Conservation (phyloP, 441 rosid genomes). For the Aleurites moluccanus region DNA sequence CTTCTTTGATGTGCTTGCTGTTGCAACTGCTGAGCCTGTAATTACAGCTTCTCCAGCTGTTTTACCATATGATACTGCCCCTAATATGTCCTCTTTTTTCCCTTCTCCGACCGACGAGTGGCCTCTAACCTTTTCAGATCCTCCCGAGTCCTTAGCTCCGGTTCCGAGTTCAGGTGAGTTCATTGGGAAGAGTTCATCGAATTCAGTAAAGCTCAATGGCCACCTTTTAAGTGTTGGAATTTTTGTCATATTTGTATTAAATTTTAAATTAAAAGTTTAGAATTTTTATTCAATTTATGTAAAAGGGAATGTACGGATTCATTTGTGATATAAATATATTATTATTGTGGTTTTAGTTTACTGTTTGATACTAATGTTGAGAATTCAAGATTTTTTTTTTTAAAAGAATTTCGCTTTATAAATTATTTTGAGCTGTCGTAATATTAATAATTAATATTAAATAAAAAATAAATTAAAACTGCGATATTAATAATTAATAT, state of each 20-base stretch:
- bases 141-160: slow-evolving; percentile 49
- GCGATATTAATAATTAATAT: too few species aligned
- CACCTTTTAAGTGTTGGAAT: slow-evolving; percentile 20
- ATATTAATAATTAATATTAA: too few species aligned
- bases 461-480: too few species aligned
- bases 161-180: slow-evolving; percentile 52
- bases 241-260: too few species aligned
- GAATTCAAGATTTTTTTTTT: too few species aligned
- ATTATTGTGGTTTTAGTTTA: too few species aligned
- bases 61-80: slow-evolving; percentile 45
- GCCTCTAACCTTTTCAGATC: slow-evolving; percentile 33
- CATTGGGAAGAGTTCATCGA: slow-evolving; percentile 45
- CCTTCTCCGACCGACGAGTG: slow-evolving; percentile 46
- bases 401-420: too few species aligned
- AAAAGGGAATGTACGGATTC: background rate
- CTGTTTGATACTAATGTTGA: background rate
- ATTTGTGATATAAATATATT: slow-evolving; percentile 33
- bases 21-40: slow-evolving; percentile 32
- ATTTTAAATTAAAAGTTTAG: background rate
- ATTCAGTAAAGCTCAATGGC: slow-evolving; percentile 26
- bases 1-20: slow-evolving; percentile 30
- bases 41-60: slow-evolving; percentile 58
- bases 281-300: background rate
- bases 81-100: slow-evolving; percentile 65
- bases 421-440: too few species aligned